Base-by-base conservation (phyloP, 2,329 filamentous ascomycete genomes). In the Neopestalotiopsis sp. region DNA sequence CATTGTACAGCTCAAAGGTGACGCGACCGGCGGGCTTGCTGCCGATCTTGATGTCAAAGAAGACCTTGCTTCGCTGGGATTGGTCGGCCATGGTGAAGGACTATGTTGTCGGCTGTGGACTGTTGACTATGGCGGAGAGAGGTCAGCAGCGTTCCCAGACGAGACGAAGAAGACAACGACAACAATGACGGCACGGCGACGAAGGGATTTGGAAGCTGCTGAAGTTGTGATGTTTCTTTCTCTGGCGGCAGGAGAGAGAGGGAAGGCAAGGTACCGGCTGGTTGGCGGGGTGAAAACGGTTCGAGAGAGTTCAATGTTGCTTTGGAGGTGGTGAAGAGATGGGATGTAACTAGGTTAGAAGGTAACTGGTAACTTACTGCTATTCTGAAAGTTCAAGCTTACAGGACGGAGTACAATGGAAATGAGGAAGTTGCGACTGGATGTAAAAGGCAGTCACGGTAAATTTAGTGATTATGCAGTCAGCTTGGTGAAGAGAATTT, bases 1-100 rank as follows among this genome's bases (percentile, higher is more conserved):
- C 84, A 73, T 84, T 81, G 83, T 90, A 91, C 70, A 99, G 90
- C 85, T 97, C 94, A 82, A 99, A 95, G 71, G 88, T 90, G 79
- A 99, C 86, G 73, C 95, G 92, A 70, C 94, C 95, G 70, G 90
- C 88, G 58, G 89, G 84, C 75, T 90, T 88, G 69, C 89, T 88
- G 78, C 92, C 94, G 78, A 98, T 92, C 71, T 90, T 86, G 79
- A 99, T 91, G 84, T 98, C 95, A 81, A 99, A 98, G 86, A 92
- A 99, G 84, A 97, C 95, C 75, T 93, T 91, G 79, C 90, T 89
- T 77, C 93, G 92, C 80, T 86, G 85, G 76, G 83, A 83, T 75
- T 81, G 81, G 70, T 81, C 79, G 69, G 83, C 73, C 73, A 75
- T 75, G 24, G 32, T 71, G 45, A 52, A 52, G 2, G 45, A 52